Evolutionary conservation across 2,329 filamentous ascomycete species (phyloP).

Genomic region (Nakataea oryzae): DNA sequence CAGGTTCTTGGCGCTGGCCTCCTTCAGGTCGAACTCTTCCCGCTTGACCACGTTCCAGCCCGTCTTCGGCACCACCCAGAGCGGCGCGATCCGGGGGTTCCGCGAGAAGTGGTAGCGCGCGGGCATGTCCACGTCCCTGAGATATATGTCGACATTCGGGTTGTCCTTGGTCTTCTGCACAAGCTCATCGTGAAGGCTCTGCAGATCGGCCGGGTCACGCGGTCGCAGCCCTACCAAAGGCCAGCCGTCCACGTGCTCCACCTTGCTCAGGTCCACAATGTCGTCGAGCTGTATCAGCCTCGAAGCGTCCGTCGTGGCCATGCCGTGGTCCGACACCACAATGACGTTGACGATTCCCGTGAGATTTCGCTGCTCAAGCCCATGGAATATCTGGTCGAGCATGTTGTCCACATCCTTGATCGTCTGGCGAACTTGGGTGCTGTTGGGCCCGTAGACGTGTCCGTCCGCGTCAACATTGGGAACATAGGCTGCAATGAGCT

Average conservation of each 20-base stretch:
- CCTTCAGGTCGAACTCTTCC: conserved; percentile 64
- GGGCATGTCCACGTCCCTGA: conserved; percentile 81
- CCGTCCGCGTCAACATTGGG: conserved; percentile 84
- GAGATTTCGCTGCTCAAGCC: conserved; percentile 71
- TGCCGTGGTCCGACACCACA: conserved; percentile 95
- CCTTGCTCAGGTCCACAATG: conserved; percentile 63
- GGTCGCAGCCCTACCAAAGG: conserved; percentile 82
- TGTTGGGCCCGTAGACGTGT: conserved; percentile 86
- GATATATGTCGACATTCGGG: conserved; percentile 75
- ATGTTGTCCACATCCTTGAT: conserved; percentile 75
- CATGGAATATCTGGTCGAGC: conserved; percentile 65
- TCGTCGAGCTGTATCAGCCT: conserved; percentile 86
- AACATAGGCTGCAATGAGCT: conserved; percentile 89
- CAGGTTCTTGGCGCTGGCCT: conserved; percentile 51
- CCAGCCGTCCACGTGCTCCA: conserved; percentile 89
- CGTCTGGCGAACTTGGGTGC: conserved; percentile 74
- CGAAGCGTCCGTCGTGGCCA: conserved; percentile 81
- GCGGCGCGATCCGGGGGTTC: conserved; percentile 80
- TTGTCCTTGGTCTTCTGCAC: conserved; percentile 46
- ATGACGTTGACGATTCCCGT: conserved; percentile 87
- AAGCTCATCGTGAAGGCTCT: conserved; percentile 54
- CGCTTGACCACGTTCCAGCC: conserved; percentile 87
- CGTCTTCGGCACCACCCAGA: conserved; percentile 88
- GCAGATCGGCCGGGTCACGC: conserved; percentile 56
- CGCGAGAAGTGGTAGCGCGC: conserved; percentile 82